These are phyloP conservation scores for Coemansia sp. DNA, from an alignment of 192 early-diverging fungal genomes.

Conservation along the genomic window DNA sequence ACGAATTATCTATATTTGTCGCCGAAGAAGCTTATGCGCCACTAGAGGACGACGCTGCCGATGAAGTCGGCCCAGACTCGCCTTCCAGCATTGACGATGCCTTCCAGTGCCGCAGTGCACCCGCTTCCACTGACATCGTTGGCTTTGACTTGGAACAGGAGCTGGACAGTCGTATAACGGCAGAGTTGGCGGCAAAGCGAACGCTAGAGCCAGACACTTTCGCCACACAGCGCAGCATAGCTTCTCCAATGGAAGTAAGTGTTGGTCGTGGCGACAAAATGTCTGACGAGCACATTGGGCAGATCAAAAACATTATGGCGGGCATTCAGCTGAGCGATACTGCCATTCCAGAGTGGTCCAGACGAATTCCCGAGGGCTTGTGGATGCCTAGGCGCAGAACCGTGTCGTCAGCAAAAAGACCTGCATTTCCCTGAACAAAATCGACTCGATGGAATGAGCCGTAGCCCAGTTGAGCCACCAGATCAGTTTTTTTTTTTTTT, in stretches of 20 bases:
- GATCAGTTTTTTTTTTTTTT: neutral
- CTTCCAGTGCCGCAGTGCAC: neutral
- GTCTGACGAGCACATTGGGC: slow-evolving; percentile 30
- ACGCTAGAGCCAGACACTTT: neutral
- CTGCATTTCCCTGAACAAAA: neutral
- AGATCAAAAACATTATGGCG: slow-evolving; percentile 43
- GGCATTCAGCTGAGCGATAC: slow-evolving; percentile 32
- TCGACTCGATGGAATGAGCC: neutral
- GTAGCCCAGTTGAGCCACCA: too few species aligned
- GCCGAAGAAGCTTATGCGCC: slow-evolving; percentile 22
- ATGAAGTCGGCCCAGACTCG: neutral
- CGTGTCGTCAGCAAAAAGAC: slow-evolving; percentile 1
- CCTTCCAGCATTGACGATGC: neutral
- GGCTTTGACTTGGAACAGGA: slow-evolving; percentile 10
- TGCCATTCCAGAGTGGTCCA: slow-evolving; percentile 46
- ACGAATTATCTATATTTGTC: slow-evolving; percentile 23
- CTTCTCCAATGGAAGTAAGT: slow-evolving; percentile 16
- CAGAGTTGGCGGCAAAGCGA: slow-evolving; percentile 7
- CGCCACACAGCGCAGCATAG: neutral
- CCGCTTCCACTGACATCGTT: neutral
- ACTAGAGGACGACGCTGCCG: slow-evolving; percentile 6
- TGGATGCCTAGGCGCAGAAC: slow-evolving; percentile 44
- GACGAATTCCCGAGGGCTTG: slow-evolving; percentile 26
- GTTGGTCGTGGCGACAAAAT: slow-evolving; percentile 11
- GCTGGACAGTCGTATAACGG: slow-evolving; percentile 18